These are phyloP conservation scores for Amanita fuliginea DNA, from an alignment of 768 basidiomycete genomes.

Conservation along the genomic window DNA sequence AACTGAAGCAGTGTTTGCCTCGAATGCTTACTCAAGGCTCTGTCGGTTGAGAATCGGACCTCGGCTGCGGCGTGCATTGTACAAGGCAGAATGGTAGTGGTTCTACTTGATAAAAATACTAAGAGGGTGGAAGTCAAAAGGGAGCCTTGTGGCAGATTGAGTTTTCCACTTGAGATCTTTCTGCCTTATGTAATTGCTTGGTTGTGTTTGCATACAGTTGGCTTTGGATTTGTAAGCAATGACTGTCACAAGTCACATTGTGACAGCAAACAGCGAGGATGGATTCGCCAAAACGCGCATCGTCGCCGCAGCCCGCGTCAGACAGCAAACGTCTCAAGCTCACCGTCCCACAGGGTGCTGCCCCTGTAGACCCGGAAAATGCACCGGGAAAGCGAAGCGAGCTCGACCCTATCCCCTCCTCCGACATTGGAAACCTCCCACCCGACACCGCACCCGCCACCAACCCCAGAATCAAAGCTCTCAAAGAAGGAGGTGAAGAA, in stretches of 20 bases:
- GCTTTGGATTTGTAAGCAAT: background rate
- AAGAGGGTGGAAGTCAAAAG: no score
- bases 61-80: no score
- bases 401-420: constrained; percentile 71
- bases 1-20: no score
- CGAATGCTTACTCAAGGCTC: no score
- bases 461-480: constrained; percentile 18
- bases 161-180: no score
- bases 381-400: constrained; percentile 84
- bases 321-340: constrained; percentile 52
- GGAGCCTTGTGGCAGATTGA: no score
- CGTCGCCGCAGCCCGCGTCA: constrained; percentile 41
- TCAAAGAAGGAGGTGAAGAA: constrained; percentile 49
- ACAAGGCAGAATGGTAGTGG: no score
- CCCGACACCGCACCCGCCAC: constrained; percentile 22
- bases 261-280: constrained; percentile 17
- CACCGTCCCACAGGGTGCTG: constrained; percentile 51
- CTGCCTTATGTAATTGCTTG: no score
- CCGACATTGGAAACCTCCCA: constrained; percentile 71
- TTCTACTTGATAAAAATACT: no score
- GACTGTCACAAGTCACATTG: background rate
- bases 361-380: constrained; percentile 65
- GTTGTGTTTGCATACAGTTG: background rate
- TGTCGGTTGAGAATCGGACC: no score
- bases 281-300: constrained; percentile 60